Conservation (phyloP, 2,329 filamentous ascomycete species). For the Exophiala sideris region DNA sequence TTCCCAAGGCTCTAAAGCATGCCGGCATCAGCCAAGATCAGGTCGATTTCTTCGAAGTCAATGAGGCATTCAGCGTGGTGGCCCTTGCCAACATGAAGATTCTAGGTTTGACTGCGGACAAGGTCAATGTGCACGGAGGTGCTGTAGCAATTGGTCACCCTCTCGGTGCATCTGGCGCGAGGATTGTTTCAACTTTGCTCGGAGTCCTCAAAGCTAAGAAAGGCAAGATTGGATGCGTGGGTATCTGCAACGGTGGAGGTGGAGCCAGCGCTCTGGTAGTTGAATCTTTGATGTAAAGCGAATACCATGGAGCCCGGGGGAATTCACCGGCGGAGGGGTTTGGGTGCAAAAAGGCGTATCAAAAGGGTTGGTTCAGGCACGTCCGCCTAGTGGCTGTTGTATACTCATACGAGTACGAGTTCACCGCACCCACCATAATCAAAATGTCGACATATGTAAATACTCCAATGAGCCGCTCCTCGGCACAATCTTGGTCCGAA, state of each 20-base stretch:
- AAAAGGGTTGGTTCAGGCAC: no score
- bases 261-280: slow-evolving; percentile 92
- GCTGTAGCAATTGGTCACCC: slow-evolving; percentile 95
- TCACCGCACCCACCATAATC: no score
- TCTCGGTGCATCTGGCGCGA: slow-evolving; percentile 86
- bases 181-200: slow-evolving; percentile 86
- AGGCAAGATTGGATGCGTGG: slow-evolving; percentile 87
- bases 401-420: no score
- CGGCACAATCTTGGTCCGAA: background rate
- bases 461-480: background rate
- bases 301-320: no score
- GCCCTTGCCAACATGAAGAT: slow-evolving; percentile 95
- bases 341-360: no score
- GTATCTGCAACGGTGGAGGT: slow-evolving; percentile 97
- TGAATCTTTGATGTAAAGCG: slow-evolving; percentile 54
- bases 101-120: slow-evolving; percentile 71
- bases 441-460: no score
- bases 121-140: slow-evolving; percentile 93
- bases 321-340: no score
- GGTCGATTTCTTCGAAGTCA: slow-evolving; percentile 96
- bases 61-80: slow-evolving; percentile 97
- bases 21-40: slow-evolving; percentile 74
- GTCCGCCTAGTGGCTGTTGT: no score
- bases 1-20: slow-evolving; percentile 96
- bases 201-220: slow-evolving; percentile 87